Percentiles rank a stretch among this genome's conserved stretches.
Evolutionary conservation across 1,284 basidiomycete species (phyloP).

Genomic region (Sphagnurus paluster): DNA sequence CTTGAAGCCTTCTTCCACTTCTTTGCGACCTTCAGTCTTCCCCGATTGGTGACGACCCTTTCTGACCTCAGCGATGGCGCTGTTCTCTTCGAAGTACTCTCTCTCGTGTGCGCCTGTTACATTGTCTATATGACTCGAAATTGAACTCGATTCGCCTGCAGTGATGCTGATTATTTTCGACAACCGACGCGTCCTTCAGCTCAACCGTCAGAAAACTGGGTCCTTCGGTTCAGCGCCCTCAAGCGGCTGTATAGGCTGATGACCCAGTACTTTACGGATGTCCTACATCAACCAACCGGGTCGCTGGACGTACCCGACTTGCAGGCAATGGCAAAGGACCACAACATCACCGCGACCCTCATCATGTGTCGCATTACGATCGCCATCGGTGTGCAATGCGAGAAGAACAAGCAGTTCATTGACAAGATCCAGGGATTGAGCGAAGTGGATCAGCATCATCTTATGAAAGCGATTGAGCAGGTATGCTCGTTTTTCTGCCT

Average conservation of each 20-base stretch:
- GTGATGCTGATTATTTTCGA: conserved; percentile 80
- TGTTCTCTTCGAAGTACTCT: conserved; percentile 70
- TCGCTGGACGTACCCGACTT: conserved; percentile 79
- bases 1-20: conserved; percentile 77
- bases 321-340: conserved; percentile 79
- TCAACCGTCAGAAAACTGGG: conserved; percentile 83
- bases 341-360: conserved; percentile 64
- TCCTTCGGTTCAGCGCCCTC: conserved; percentile 79
- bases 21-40: conserved; percentile 71
- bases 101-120: conserved; percentile 59
- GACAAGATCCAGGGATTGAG: conserved; percentile 80
- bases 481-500: conserved; percentile 32
- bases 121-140: neutral
- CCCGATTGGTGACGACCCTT: conserved; percentile 56
- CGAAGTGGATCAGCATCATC: conserved; percentile 77
- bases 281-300: conserved; percentile 72
- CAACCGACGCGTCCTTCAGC: conserved; percentile 53
- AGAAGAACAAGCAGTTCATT: conserved; percentile 81
- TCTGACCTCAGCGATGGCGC: conserved; percentile 76
- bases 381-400: conserved; percentile 90
- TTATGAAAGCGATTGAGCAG: conserved; percentile 88
- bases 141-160: conserved; percentile 29
- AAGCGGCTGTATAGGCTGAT: conserved; percentile 86
- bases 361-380: conserved; percentile 84
- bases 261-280: conserved; percentile 84